Percentiles rank a stretch among this genome's conserved stretches.
Conservation (phyloP, 371 early-diverging fungal genomes). For the Rhizopus sp. region DNA sequence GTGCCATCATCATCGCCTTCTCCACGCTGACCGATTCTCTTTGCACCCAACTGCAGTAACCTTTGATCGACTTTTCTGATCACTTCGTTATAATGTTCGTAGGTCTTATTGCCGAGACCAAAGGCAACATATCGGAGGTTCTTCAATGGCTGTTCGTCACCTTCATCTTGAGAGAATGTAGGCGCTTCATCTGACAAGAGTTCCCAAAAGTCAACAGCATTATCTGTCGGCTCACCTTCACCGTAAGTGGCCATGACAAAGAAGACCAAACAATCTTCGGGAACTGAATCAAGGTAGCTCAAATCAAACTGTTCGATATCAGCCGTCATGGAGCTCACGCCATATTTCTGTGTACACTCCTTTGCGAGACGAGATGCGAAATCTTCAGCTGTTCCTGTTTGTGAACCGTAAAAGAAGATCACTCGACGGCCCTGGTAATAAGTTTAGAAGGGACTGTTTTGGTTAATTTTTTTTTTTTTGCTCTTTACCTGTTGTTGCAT, state of each 20-base stretch:
- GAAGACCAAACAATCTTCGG: slow-evolving; percentile 64
- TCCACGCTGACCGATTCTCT: slow-evolving; percentile 77
- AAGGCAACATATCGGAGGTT: slow-evolving; percentile 81
- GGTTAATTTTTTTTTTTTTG: neutral
- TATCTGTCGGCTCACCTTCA: slow-evolving; percentile 93
- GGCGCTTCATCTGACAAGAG: slow-evolving; percentile 67
- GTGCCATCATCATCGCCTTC: slow-evolving; percentile 97
- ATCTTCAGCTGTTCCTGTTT: slow-evolving; percentile 97
- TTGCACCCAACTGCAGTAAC: slow-evolving; percentile 75
- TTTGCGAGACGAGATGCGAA: slow-evolving; percentile 87
- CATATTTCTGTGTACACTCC: slow-evolving; percentile 76
- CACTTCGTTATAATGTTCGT: slow-evolving; percentile 93
- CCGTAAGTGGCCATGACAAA: slow-evolving; percentile 92
- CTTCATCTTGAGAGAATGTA: slow-evolving; percentile 64
- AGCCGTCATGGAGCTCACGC: slow-evolving; percentile 73
- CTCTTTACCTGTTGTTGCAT: slow-evolving; percentile 53
- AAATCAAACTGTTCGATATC: slow-evolving; percentile 90
- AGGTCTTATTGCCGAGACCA: slow-evolving; percentile 97
- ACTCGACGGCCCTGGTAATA: slow-evolving; percentile 59
- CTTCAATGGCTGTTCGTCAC: slow-evolving; percentile 49
- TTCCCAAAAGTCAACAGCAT: slow-evolving; percentile 88
- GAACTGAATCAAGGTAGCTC: slow-evolving; percentile 69
- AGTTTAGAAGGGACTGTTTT: neutral
- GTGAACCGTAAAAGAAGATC: slow-evolving; percentile 91
- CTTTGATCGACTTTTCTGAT: slow-evolving; percentile 67